Conservation (phyloP, 345 rosid species). For the Dimocarpus longan region DNA sequence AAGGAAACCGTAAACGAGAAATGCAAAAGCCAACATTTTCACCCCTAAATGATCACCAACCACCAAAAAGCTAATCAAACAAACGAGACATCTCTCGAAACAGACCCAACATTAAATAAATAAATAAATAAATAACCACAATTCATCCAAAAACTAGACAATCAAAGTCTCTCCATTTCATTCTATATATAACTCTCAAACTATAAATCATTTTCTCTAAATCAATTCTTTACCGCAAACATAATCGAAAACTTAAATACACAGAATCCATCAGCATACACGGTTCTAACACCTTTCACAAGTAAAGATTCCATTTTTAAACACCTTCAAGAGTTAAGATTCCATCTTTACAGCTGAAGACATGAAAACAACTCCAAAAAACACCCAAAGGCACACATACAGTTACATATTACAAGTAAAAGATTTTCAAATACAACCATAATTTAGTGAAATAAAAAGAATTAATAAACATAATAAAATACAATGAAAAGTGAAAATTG, state of each 20-base stretch:
- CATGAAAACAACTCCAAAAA: background rate
- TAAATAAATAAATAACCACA: no score
- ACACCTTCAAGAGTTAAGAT: background rate
- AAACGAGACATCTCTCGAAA: background rate
- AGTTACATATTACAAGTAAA: background rate
- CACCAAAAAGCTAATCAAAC: background rate
- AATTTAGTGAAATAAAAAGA: background rate
- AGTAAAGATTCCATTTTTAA: no score
- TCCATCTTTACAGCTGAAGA: background rate
- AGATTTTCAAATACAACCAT: no score
- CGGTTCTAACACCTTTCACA: background rate
- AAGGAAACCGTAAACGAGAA: no score
- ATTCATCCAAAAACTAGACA: background rate
- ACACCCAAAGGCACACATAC: background rate
- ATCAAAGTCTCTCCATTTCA: background rate
- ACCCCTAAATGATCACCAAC: background rate
- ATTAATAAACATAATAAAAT: background rate
- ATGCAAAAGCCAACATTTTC: no score
- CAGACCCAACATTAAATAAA: background rate
- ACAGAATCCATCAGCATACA: background rate
- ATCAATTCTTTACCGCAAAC: background rate
- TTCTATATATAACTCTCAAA: background rate
- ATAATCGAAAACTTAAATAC: background rate
- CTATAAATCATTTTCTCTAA: background rate
- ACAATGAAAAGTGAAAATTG: background rate